phyloP scores from a whole-genome alignment of 2,329 filamentous ascomycete genomes.

The Furcasterigmium sp. region DNA sequence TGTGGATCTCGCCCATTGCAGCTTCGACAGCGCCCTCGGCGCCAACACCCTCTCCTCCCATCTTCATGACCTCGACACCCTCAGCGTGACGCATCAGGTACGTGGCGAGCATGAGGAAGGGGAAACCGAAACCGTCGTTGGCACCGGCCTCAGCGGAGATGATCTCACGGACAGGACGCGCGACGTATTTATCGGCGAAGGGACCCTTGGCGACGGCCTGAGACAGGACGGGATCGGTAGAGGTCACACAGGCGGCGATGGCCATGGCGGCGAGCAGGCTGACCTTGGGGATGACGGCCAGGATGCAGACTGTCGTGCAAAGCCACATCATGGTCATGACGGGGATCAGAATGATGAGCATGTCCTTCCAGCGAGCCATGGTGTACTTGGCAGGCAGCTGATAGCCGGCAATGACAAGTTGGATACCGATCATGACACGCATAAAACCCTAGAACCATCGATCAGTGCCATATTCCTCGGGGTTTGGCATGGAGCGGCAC shows the following conservation, averaged over 20 bases:
- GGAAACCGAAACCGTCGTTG: conserved; percentile 59
- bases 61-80: conserved; percentile 14
- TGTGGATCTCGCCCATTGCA: conserved; percentile 2
- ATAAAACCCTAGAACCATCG: conserved; percentile 32
- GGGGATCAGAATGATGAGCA: conserved; percentile 50
- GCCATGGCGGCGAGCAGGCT: conserved; percentile 48
- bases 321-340: conserved; percentile 61
- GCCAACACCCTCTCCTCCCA: background rate
- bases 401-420: conserved; percentile 59
- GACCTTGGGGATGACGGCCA: conserved; percentile 49
- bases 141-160: conserved; percentile 58
- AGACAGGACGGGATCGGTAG: conserved; percentile 57
- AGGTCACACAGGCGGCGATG: conserved; percentile 56
- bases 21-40: background rate
- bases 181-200: conserved; percentile 57
- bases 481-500: conserved; percentile 4
- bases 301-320: conserved; percentile 48
- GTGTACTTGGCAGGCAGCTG: conserved; percentile 55
- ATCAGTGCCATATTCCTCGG: background rate
- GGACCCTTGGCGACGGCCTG: conserved; percentile 58
- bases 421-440: conserved; percentile 57
- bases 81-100: conserved; percentile 52
- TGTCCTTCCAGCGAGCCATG: conserved; percentile 41
- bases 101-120: conserved; percentile 53
- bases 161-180: conserved; percentile 51